These are phyloP conservation scores for Hyaloperonospora brassicae DNA, from an alignment of 352 stramenopile genomes.

Conservation along the genomic window DNA sequence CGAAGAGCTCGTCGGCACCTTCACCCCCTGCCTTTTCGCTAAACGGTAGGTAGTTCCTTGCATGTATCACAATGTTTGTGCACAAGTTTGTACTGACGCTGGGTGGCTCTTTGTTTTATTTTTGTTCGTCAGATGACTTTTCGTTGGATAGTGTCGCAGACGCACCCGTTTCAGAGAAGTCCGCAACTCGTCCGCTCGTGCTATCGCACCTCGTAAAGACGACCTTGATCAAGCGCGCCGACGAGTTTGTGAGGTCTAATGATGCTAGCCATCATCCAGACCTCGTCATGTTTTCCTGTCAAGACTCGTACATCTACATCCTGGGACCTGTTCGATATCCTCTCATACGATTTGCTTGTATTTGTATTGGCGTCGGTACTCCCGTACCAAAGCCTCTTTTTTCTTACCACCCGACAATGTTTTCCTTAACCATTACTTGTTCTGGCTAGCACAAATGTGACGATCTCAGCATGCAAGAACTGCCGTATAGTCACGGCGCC, in stretches of 20 bases:
- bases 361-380: not conserved
- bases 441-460: conserved; percentile 72
- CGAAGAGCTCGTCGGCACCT: conserved; percentile 16
- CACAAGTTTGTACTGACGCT: conserved; percentile 5
- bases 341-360: conserved; percentile 20
- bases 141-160: conserved; percentile 28
- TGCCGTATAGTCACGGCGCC: conserved; percentile 94
- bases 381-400: not conserved
- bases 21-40: conserved; percentile 27
- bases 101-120: conserved; percentile 4
- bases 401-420: not conserved
- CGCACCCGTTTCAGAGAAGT: conserved; percentile 12
- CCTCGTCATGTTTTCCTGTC: conserved; percentile 87
- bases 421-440: conserved; percentile 44
- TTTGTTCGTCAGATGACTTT: conserved; percentile 32
- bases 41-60: conserved; percentile 21
- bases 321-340: conserved; percentile 90
- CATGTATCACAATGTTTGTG: not conserved
- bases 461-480: conserved; percentile 90
- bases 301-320: conserved; percentile 92
- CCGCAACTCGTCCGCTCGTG: conserved; percentile 33
- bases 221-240: conserved; percentile 69
- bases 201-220: conserved; percentile 61
- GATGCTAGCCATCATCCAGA: conserved; percentile 40
- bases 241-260: conserved; percentile 40